phyloP scores from a whole-genome alignment of 2,329 filamentous ascomycete species.

The Paecilomyces sp. region DNA sequence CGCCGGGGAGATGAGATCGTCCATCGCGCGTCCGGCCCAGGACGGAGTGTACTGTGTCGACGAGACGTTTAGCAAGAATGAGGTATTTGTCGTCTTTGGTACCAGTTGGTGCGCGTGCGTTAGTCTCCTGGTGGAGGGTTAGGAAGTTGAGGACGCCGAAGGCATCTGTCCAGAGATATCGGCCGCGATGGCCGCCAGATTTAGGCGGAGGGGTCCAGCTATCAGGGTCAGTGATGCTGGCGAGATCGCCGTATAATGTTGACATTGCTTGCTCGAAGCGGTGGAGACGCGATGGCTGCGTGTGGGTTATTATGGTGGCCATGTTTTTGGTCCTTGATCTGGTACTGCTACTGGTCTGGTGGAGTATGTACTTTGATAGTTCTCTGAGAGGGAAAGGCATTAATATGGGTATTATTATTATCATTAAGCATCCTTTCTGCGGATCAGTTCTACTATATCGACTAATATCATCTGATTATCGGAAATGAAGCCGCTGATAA shows the following conservation, averaged over 20 bases:
- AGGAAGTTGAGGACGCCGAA: conserved; percentile 55
- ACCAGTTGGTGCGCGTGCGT: conserved; percentile 5
- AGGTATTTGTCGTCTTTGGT: conserved; percentile 36
- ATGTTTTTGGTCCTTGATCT: not conserved
- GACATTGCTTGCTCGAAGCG: conserved; percentile 31
- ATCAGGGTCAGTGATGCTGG: conserved; percentile 19
- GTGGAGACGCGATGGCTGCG: conserved; percentile 16
- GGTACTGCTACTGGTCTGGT: not conserved
- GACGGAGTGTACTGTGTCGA: conserved; percentile 45
- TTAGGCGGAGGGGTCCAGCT: conserved; percentile 45
- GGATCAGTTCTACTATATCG: not conserved
- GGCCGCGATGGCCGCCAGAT: conserved; percentile 49
- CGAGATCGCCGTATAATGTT: conserved; percentile 33
- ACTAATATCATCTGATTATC: not conserved
- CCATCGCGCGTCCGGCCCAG: conserved; percentile 49
- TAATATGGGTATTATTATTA: not conserved
- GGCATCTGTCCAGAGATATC: conserved; percentile 56
- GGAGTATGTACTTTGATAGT: not conserved
- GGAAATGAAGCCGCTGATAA: not conserved
- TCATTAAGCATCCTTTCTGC: not conserved
- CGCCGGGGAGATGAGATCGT: conserved; percentile 39
- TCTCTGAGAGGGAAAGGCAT: not conserved
- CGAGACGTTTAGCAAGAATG: conserved; percentile 42
- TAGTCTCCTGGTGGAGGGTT: conserved; percentile 42
- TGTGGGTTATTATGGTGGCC: conserved; percentile 5